These are phyloP conservation scores for Mortierella sp. DNA, from an alignment of 371 early-diverging fungal genomes.

Conservation along the genomic window DNA sequence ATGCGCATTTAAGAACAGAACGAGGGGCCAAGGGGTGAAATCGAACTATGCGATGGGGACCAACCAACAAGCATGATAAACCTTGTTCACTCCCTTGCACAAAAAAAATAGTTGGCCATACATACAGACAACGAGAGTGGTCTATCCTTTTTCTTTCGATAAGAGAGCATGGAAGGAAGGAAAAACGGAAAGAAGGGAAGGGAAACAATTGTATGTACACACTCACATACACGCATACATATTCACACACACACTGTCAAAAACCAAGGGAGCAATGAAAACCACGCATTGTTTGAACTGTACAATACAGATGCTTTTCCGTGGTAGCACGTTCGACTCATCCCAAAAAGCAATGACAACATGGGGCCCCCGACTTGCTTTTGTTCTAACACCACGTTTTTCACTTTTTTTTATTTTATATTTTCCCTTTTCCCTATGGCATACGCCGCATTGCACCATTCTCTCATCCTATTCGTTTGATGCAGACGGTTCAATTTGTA, in stretches of 20 bases:
- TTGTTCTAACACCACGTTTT: not conserved
- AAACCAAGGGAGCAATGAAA: too few species aligned
- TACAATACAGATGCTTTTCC: too few species aligned
- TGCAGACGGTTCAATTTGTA: slow-evolving; percentile 92
- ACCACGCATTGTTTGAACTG: too few species aligned
- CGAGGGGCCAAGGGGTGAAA: slow-evolving; percentile 14
- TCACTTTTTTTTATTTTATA: slow-evolving; percentile 6
- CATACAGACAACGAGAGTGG: not conserved
- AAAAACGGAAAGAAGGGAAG: slow-evolving; percentile 9
- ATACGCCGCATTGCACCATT: not conserved
- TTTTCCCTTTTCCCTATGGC: too few species aligned
- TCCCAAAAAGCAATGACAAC: too few species aligned
- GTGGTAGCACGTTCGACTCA: too few species aligned
- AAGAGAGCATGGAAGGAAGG: slow-evolving; percentile 8
- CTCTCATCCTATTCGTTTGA: not conserved
- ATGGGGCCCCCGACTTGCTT: too few species aligned
- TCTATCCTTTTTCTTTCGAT: not conserved
- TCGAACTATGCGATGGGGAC: not conserved
- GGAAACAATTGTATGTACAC: not conserved
- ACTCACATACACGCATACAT: not conserved
- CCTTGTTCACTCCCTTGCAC: not conserved
- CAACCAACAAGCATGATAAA: not conserved
- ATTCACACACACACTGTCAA: too few species aligned
- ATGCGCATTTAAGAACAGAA: slow-evolving; percentile 8
- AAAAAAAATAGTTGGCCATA: too few species aligned